A percentile compares a stretch with the other conserved stretches of the same genome.
Conservation (phyloP, 106 monocot species). For the Ottelia alismoides region DNA sequence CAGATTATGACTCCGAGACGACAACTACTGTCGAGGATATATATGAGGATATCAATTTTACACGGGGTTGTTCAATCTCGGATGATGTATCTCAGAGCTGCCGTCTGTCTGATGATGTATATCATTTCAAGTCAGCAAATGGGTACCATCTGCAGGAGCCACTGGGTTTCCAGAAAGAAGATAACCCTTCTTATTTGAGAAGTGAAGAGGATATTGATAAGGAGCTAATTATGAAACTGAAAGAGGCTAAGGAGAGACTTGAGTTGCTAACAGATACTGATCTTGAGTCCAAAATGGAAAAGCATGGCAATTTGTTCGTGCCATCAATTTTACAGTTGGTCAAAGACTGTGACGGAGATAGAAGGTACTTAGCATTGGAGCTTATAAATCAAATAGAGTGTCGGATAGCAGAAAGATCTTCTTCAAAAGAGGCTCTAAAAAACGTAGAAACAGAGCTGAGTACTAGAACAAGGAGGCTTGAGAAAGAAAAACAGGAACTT, state of each 20-base stretch:
- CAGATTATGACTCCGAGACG: conserved; percentile 46
- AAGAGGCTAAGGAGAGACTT: conserved; percentile 46
- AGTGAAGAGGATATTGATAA: conserved; percentile 32
- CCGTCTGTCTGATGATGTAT: conserved; percentile 10
- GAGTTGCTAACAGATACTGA: conserved; percentile 29
- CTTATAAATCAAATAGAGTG: conserved; percentile 54
- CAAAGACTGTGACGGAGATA: conserved; percentile 35
- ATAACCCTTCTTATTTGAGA: conserved; percentile 7
- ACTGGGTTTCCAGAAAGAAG: conserved; percentile 7
- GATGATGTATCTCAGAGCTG: conserved; percentile 1
- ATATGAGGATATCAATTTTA: conserved; percentile 25
- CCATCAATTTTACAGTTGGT: conserved; percentile 33
- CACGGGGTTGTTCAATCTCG: conserved; percentile 1
- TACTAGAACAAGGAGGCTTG: conserved; percentile 65
- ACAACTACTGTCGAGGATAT: conserved; percentile 50
- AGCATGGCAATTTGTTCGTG: conserved; percentile 8
- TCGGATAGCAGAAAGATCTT: conserved; percentile 51
- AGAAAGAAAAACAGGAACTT: conserved; percentile 73
- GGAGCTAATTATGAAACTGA: conserved; percentile 34
- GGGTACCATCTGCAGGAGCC: conserved; percentile 7
- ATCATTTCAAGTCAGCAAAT: conserved; percentile 6
- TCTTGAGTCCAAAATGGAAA: conserved; percentile 21
- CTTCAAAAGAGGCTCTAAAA: conserved; percentile 37
- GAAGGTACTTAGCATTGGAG: conserved; percentile 48
- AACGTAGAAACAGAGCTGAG: conserved; percentile 46